Base-by-base conservation (phyloP, 345 rosid species). In the Geranium rotundifolium region DNA sequence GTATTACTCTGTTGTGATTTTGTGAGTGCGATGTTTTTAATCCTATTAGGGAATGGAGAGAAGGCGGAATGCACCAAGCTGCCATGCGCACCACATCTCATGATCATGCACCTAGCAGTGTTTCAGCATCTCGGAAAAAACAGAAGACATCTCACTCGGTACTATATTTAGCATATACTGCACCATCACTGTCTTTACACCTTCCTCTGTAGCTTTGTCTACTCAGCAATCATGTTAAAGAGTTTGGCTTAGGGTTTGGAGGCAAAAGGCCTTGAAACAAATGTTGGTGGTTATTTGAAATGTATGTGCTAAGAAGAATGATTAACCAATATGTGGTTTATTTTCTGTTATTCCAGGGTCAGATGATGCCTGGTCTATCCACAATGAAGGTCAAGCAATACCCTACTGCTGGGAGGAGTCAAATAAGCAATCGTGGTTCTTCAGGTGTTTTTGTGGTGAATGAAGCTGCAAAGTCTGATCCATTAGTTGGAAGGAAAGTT, bases 21-120 rank as follows among this genome's bases (percentile, higher is more conserved):
- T 46, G 71, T 56, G 54, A 31, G 60, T 30, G 46, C 10, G 59
- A n/a, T 56, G 16, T 46, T 58, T 37, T 56, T 39, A 30, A 67
- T 75, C 65, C 31, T 65, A n/a, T 41, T 76, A 90, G 99, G 84
- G 85, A 93, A 56, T 90, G 99, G 97, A 86, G 99, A 75, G 88
- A 79, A 70, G 83, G 80, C 59, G 91, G 90, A 17, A 97, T 75
- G 49, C 73, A 64, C 75, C 90, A 83, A 71, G 69, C 74, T 69
- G 62, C 90, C 61, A 77, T 90, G 74, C 82, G 76, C 27, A 76
- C 64, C 57, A 74, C 79, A 55, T 58, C 87, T 57, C 86, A 78
- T 29, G 90, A 90, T 76, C 71, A 84, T 68, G 60, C 81, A 70
- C 85, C 91, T 19, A 90, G 91, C 71, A 79, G 79, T 63, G 71